Percentiles rank a stretch among this genome's conserved stretches.
phyloP scores from a whole-genome alignment of 2,329 filamentous ascomycete species.

The Fusarium sp. region DNA sequence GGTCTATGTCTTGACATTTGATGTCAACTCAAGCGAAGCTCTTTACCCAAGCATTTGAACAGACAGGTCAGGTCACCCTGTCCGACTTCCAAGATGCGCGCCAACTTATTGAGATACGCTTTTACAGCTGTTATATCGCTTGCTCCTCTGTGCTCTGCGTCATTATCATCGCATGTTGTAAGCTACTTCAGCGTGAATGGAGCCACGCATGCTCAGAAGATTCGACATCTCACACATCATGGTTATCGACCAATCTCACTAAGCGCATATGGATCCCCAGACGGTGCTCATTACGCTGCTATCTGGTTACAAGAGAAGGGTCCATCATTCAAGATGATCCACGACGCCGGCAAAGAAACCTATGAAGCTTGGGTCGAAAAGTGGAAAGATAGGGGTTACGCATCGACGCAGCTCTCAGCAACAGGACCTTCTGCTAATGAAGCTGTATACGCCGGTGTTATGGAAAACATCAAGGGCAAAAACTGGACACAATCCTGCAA shows the following conservation, averaged over 20 bases:
- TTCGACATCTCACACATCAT: not conserved
- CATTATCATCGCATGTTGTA: not conserved
- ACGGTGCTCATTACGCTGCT: slow-evolving; percentile 24
- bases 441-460: slow-evolving; percentile 26
- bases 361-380: slow-evolving; percentile 25
- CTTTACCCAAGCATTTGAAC: no score
- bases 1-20: no score
- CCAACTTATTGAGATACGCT: not conserved
- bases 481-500: slow-evolving; percentile 29
- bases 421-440: slow-evolving; percentile 14
- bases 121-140: slow-evolving; percentile 11
- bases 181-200: slow-evolving; percentile 19
- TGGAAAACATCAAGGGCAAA: slow-evolving; percentile 9
- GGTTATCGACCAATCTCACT: slow-evolving; percentile 27
- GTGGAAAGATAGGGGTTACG: slow-evolving; percentile 8
- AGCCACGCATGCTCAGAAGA: slow-evolving; percentile 1
- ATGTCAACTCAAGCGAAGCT: no score
- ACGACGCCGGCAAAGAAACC: not conserved
- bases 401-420: slow-evolving; percentile 17
- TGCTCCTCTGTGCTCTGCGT: not conserved
- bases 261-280: slow-evolving; percentile 24
- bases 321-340: slow-evolving; percentile 5
- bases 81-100: slow-evolving; percentile 1
- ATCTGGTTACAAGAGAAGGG: slow-evolving; percentile 17
- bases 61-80: not conserved